phyloP scores from a whole-genome alignment of 768 basidiomycete species.

The Coprinellus aureogranulatus region DNA sequence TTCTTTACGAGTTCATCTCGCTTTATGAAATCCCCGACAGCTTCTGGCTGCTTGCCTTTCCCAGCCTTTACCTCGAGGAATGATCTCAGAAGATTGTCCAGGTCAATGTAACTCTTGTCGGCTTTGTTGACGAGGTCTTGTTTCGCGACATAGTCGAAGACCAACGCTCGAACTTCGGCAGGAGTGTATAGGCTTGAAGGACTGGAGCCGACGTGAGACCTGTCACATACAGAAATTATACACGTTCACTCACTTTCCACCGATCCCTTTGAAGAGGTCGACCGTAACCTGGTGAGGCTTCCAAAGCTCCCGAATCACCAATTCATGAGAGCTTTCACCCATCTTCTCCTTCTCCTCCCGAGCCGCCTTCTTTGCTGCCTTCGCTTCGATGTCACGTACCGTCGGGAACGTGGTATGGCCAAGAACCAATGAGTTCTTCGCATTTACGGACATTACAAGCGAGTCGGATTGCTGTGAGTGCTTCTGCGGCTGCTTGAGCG shows the following conservation, averaged over 20 bases:
- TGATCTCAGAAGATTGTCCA: constrained; percentile 47
- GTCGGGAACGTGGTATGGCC: constrained; percentile 55
- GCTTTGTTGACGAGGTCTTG: constrained; percentile 62
- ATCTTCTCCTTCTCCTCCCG: constrained; percentile 42
- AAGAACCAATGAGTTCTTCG: constrained; percentile 53
- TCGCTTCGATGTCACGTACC: constrained; percentile 63
- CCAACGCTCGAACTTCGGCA: constrained; percentile 50
- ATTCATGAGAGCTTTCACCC: constrained; percentile 42
- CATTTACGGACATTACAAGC: constrained; percentile 52
- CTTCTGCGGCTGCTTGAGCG: constrained; percentile 62
- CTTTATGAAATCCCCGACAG: constrained; percentile 53
- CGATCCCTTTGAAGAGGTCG: constrained; percentile 61
- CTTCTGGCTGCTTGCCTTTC: constrained; percentile 26
- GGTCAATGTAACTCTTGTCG: constrained; percentile 69
- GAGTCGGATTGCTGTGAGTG: constrained; percentile 51
- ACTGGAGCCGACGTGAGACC: constrained; percentile 31
- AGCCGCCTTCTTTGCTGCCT: constrained; percentile 58
- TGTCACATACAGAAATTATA: neutral
- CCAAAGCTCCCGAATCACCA: constrained; percentile 69
- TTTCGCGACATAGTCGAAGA: constrained; percentile 62
- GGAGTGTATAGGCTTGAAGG: constrained; percentile 51
- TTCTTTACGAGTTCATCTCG: constrained; percentile 60
- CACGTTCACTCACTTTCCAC: constrained; percentile 51
- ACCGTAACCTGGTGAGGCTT: constrained; percentile 63
- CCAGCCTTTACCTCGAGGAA: constrained; percentile 37